Conservation (phyloP, 331 rosid genomes). For the Spiraea crenata region DNA sequence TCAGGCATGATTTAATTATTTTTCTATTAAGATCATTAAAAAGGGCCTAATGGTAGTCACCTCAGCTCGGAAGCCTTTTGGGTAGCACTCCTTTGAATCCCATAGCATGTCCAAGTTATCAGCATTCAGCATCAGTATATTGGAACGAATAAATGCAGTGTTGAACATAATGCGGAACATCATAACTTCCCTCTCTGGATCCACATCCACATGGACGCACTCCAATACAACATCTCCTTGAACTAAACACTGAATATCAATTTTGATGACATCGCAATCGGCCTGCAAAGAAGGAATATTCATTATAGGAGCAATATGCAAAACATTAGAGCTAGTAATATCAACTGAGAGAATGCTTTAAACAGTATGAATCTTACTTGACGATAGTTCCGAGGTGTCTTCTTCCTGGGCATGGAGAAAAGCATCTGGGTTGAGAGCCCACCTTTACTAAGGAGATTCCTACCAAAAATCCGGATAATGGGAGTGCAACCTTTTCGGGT, state of each 20-base stretch:
- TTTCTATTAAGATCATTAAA: slow-evolving; percentile 18
- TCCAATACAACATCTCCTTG: slow-evolving; percentile 99
- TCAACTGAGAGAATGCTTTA: slow-evolving; percentile 17
- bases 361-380: slow-evolving; percentile 46
- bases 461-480: slow-evolving; percentile 77
- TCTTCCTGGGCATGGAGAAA: slow-evolving; percentile 86
- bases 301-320: slow-evolving; percentile 10
- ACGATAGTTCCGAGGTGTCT: slow-evolving; percentile 61
- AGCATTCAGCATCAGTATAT: slow-evolving; percentile 75
- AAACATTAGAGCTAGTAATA: slow-evolving; percentile 8
- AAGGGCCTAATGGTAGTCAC: slow-evolving; percentile 39
- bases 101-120: slow-evolving; percentile 95
- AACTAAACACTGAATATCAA: slow-evolving; percentile 90
- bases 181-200: slow-evolving; percentile 94
- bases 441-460: slow-evolving; percentile 74
- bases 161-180: slow-evolving; percentile 95
- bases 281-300: slow-evolving; percentile 55
- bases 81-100: slow-evolving; percentile 90
- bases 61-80: slow-evolving; percentile 95
- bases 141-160: slow-evolving; percentile 93
- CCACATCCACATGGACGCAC: slow-evolving; percentile 89
- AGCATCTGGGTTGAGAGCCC: slow-evolving; percentile 88
- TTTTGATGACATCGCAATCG: slow-evolving; percentile 95
- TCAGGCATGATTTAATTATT: not conserved
- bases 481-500: slow-evolving; percentile 86